Base-by-base conservation (phyloP, 495 filamentous ascomycete species). In the Lasiosphaeria miniovina region DNA sequence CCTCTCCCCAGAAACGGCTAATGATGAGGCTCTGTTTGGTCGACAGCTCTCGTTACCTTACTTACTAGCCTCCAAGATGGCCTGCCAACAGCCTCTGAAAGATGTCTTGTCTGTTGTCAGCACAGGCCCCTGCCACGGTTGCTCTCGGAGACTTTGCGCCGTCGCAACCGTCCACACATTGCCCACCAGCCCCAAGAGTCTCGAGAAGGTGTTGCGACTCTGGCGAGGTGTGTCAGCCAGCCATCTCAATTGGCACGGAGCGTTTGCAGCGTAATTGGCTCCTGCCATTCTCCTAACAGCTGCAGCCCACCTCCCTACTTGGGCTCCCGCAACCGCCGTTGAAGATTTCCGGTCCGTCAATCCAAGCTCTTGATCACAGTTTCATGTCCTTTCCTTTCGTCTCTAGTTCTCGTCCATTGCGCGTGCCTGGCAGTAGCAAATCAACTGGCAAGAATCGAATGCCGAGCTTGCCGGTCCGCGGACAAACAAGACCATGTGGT, bases 211-310 rank as follows among this genome's bases (percentile, higher is more conserved):
- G 24, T 24, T 49, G 33, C 15, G 32, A 40, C n/a, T 50, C 43
- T 33, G 3, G 34, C 40, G n/a, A 46, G 10, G 40, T 24, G 24
- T 24, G 31, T 14, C 4, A 12, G 40, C 36, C 11, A 2, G 24
- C 24, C 24, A 24, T 34, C 17, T 34, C 52, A 14, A 60, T 54
- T 60, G 43, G 58, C 51, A 54, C 51, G 58, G 58, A 55, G 58
- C 41, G 35, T 60, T 60, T 60, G 46, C 34, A 38, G 34, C 52
- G 58, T 41, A 34, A 49, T 60, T 40, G 40, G 12, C 43, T 14
- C 43, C 12, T n/a, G 15, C 43, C 8, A 11, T 41, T 41, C 43
- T 46, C 43, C 43, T 46, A n/a, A 14, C 43, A 11, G 43, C 15
- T 46, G 43, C 43, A 46, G 12, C 5, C 43, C 43, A 46, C 12